Conservation (phyloP, 495 filamentous ascomycete genomes). For the Chaetomium fimeti region DNA sequence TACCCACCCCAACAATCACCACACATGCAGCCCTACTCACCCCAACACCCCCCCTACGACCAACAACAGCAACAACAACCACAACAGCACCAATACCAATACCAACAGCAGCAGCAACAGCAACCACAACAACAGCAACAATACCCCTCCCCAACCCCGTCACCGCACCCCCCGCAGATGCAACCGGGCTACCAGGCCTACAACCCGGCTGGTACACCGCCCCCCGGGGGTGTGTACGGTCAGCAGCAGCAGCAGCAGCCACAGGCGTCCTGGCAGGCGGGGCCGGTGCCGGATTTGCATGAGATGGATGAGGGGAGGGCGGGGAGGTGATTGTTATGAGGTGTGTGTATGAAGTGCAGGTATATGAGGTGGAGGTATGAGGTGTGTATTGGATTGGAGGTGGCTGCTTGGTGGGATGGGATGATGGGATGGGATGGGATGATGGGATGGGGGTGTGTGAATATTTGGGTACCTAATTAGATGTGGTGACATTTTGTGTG, state of each 20-base stretch:
- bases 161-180: background rate
- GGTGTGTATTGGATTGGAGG: too few relatives aligned
- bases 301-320: slow-evolving; percentile 39
- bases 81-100: slow-evolving; percentile 18
- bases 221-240: background rate
- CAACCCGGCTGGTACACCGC: background rate
- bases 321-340: slow-evolving; percentile 10
- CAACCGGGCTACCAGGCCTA: background rate
- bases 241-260: slow-evolving; percentile 25
- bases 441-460: too few relatives aligned
- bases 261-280: slow-evolving; percentile 42
- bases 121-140: slow-evolving; percentile 25
- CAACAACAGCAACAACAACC: slow-evolving; percentile 27
- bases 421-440: too few relatives aligned
- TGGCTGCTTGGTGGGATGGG: too few relatives aligned
- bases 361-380: too few relatives aligned
- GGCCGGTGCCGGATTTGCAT: slow-evolving; percentile 38
- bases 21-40: background rate
- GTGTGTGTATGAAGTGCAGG: background rate
- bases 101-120: slow-evolving; percentile 21
- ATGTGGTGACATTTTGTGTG: too few relatives aligned
- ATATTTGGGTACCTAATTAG: too few relatives aligned
- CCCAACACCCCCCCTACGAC: too few relatives aligned
- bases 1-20: background rate
- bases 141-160: background rate